A percentile compares a stretch with the other conserved stretches of the same genome.
Conservation (phyloP, 306 rosid species). For the Malus sylvestris region DNA sequence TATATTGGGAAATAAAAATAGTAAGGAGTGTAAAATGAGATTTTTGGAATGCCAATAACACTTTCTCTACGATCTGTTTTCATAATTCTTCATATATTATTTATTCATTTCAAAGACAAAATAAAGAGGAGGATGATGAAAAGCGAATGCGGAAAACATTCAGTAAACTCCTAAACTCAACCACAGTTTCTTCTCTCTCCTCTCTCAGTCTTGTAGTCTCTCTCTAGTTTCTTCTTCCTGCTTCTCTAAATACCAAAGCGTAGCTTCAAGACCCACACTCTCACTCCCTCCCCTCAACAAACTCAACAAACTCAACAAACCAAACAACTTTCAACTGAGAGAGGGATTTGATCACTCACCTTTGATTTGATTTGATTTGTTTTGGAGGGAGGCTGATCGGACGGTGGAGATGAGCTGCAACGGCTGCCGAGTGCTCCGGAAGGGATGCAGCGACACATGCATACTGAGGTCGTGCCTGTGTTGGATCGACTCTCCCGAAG, state of each 20-base stretch:
- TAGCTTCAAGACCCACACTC: not conserved
- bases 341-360: not conserved
- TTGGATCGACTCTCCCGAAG: slow-evolving; percentile 52
- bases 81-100: no score
- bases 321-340: not conserved
- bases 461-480: slow-evolving; percentile 44
- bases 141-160: not conserved
- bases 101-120: no score
- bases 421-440: slow-evolving; percentile 67
- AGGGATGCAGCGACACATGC: slow-evolving; percentile 59
- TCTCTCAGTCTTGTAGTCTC: not conserved
- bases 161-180: not conserved
- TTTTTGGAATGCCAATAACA: no score
- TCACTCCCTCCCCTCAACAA: not conserved
- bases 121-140: not conserved
- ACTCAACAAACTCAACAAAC: not conserved
- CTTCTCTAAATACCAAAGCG: not conserved
- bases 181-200: not conserved
- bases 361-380: no score
- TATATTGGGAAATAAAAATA: no score
- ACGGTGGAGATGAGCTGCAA: slow-evolving; percentile 59
- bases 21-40: no score
- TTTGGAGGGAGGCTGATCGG: not conserved
- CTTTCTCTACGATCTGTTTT: no score
- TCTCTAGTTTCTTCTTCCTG: not conserved